A percentile compares a stretch with the other conserved stretches of the same genome.
These are phyloP conservation scores for Crithidia sp. DNA, from an alignment of 208 protist species.

Conservation along the genomic window DNA sequence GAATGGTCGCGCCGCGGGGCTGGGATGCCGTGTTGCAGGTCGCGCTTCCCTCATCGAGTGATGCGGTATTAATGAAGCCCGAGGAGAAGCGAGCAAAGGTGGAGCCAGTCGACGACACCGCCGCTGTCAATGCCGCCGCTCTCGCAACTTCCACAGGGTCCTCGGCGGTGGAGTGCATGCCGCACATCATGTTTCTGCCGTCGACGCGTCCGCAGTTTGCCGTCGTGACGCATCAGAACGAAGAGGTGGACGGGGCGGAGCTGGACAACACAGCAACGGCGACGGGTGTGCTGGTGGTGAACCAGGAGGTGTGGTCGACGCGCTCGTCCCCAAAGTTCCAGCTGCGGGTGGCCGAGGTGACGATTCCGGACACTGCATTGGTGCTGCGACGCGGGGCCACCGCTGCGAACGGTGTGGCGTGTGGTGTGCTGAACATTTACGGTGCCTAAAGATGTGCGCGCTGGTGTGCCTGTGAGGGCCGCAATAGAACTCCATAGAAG, in stretches of 20 bases:
- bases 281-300: constrained; percentile 81
- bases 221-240: constrained; percentile 68
- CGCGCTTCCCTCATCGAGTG: background rate
- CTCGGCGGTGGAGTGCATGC: constrained; percentile 57
- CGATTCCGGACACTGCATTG: constrained; percentile 57
- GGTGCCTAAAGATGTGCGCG: constrained; percentile 16
- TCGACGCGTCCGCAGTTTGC: constrained; percentile 80
- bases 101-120: constrained; percentile 18
- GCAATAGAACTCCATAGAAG: too few relatives aligned
- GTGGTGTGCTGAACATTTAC: constrained; percentile 78
- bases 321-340: constrained; percentile 59
- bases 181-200: constrained; percentile 85
- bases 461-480: too few relatives aligned
- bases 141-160: background rate
- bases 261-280: constrained; percentile 34
- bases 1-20: background rate
- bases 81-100: constrained; percentile 47
- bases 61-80: background rate
- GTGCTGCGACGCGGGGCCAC: constrained; percentile 65
- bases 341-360: constrained; percentile 85
- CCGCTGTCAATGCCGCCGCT: background rate
- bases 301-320: constrained; percentile 82
- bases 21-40: constrained; percentile 27
- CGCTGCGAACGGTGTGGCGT: constrained; percentile 61
- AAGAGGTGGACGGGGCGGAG: constrained; percentile 30